Evolutionary conservation across 2,329 filamentous ascomycete species (phyloP), one percentile per base, ranked within the genome.

Genomic region (Colletotrichum sp.): DNA sequence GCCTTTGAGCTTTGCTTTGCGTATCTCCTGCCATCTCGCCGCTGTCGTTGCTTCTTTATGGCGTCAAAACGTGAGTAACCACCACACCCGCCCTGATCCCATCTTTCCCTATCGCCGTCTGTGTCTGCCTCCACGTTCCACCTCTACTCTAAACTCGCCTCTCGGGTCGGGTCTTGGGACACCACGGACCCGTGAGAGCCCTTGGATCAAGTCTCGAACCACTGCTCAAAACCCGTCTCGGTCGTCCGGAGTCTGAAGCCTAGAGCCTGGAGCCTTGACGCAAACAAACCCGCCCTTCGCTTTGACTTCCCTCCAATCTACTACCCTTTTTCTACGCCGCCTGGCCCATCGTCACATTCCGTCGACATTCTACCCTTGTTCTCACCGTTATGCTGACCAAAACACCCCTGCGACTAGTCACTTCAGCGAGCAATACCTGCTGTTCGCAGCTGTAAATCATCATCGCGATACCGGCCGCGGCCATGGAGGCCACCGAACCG

Each of bases 401-500:
- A 52, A 77, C 71, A 71, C 55, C 52, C 73, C 59, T 57, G 57
- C 59, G 27, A 63, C n/a, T 61, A 79, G 78, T 77, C 25, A 68
- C 52, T 68, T 44, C 75, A 77, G 74, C 69, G 78, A 79, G 78
- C 75, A 77, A 52, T 60, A 74, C 48, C 76, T 72, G 76, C 76
- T 78, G 71, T 70, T 48, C 67, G 61, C 72, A 71, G 52, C 39
- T 74, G 65, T 76, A 71, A 70, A 64, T 52, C 12, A 59, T 59
- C 39, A 63, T 30, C 63, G 65, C 60, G 25, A 60, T 30, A 69
- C 34, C 64, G 65, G 66, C 77, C 72, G 81, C 64, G 65, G 66
- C 77, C 72, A 81, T 82, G 81, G 80, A 81, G 71, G 76, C 79
- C 68, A 80, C 79, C 60, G 79, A 80, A 34, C 66, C 78, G 59